Base-by-base conservation (phyloP, 768 basidiomycete species). In the Leccinum incarnatum region DNA sequence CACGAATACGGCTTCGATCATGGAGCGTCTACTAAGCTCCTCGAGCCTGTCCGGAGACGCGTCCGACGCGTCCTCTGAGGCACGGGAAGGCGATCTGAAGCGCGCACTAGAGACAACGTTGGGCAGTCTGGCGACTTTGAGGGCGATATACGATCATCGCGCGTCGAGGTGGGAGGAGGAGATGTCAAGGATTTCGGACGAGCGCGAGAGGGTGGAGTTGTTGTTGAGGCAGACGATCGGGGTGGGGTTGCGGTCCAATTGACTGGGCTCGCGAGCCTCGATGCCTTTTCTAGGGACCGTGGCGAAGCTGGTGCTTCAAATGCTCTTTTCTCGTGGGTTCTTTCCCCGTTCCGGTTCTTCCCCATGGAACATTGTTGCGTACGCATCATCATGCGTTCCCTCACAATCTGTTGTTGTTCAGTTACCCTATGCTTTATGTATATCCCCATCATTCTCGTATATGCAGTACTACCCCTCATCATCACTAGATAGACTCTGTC, bases 121-220 rank as follows among this genome's bases (percentile, higher is more conserved):
- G 51, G 84, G 83, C 1, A 89, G 88, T 63, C 78, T 91, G 23
- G 80, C 81, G 27, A 77, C 81, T 17, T 75, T 93, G 54, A 81
- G 84, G 34, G 71, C 75, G 34, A 84, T 92, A 34, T 91, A 89
- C 55, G 86, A 86, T 21, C 79, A 86, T 61, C 76, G 89, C 17
- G 88, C 88, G 67, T 78, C 79, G 51, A 76, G 89, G 45, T 89
- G 88, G 84, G 72, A 78, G 40, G 86, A 89, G 15, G 89, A 90
- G 73, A 85, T 91, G 80, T 71, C 78, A 25, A 76, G 82, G 57
- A 77, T 89, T 57, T 76, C 78, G 51, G 84, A 86, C 29, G 91
- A 93, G 56, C 77, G 88, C 14, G 86, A 88, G 65, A 72, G 78
- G 17, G 83, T 91, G 3, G 85, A 87, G 62, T 62, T 89, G 54